Evolutionary conservation across 139 green algal genomes (phyloP).

Genomic region (Tetraselmis striata): DNA sequence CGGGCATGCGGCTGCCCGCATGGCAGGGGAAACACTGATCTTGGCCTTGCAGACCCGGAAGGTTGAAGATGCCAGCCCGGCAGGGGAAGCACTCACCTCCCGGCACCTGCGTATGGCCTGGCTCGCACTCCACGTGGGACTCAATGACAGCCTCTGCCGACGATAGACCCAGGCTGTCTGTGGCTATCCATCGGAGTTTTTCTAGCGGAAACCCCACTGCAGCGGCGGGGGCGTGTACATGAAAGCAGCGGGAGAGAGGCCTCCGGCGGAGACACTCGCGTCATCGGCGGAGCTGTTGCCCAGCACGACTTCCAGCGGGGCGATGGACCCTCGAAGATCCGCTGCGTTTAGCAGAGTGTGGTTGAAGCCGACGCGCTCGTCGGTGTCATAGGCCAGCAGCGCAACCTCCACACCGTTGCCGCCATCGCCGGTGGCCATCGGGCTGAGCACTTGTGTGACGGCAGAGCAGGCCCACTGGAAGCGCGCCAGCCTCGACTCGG

Average conservation of each 20-base stretch:
- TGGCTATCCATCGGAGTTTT: background rate
- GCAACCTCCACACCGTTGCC: background rate
- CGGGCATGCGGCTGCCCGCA: background rate
- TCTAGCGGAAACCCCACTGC: background rate
- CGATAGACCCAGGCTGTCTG: background rate
- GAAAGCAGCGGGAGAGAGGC: background rate
- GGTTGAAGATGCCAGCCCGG: background rate
- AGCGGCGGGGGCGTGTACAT: background rate
- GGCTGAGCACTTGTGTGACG: background rate
- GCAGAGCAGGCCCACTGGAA: background rate
- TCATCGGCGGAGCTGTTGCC: too few species aligned
- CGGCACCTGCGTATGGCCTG: background rate
- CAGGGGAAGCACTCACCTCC: background rate
- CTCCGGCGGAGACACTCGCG: too few species aligned
- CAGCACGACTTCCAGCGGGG: background rate
- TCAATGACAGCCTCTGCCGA: background rate
- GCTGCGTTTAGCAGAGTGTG: background rate
- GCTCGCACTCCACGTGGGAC: background rate
- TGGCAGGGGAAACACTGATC: background rate
- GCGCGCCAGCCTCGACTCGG: background rate
- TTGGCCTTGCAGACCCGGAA: background rate
- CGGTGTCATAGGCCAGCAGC: background rate
- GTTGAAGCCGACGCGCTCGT: background rate
- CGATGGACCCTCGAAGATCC: too few species aligned
- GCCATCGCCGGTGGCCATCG: background rate